Base-by-base conservation (phyloP, 495 filamentous ascomycete genomes). In the Neurospora sp. region DNA sequence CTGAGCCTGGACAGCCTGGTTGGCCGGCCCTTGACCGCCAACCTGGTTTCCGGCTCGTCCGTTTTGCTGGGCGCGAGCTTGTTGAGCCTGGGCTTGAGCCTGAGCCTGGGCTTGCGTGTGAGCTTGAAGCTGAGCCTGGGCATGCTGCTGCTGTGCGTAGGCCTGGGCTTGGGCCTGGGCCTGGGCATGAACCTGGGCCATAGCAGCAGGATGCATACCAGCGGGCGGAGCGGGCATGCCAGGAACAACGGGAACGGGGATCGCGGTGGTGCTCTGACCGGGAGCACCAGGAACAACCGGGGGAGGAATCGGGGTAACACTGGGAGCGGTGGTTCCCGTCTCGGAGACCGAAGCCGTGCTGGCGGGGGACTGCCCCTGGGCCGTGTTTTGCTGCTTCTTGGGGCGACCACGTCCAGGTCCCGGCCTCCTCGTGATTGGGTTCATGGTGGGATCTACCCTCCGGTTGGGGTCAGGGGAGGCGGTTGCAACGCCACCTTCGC, bases 391-490 rank as follows among this genome's bases (percentile, higher is more conserved):
- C 31, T 77, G 74, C 74, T 86, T 86, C 48, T 82, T 76, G 0
- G 85, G 85, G 3, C 85, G 81, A 3, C 85, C 85, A 48, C 85
- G 79, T 22, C 85, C 84, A 0, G 85, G 85, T 16, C 85, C 85
- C 2, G 85, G 85, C 40, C 85, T 79, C 20, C 84, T 79, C 22
- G 84, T 86, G 70, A 86, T 86, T 70, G 85, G 85, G 70, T 86
- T 86, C 39, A 76, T 22, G 5, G 79, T 80, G 27, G 85, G 84
- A 73, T 86, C 84, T 48, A 74, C n/a, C 70, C 76, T 82, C 53
- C 82, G 75, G 18, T 80, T 75, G 9, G 61, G 71, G 46, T 75
- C 76, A 9, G 74, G 71, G 39, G 14, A 46, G 68, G 69, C 11
- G 37, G 71, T 11, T n/a, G 68, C 12, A 22, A 46, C 35, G 38